A percentile compares a stretch with the other conserved stretches of the same genome.
phyloP scores from a whole-genome alignment of 108 stramenopile genomes.

The Asterionellopsis glacialis region DNA sequence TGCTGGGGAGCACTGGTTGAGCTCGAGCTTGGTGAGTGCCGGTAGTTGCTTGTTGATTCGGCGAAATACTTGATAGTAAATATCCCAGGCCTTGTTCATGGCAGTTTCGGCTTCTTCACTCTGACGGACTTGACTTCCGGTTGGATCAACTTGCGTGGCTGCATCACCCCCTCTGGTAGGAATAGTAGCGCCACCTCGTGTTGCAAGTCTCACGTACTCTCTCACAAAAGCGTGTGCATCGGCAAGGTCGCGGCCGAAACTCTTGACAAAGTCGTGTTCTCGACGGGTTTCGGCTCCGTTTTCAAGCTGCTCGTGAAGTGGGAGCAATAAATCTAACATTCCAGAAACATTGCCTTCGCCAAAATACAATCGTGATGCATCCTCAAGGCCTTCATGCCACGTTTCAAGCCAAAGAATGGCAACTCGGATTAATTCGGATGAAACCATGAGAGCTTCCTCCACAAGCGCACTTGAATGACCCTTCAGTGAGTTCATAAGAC shows the following conservation, averaged over 20 bases:
- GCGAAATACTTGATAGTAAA: slow-evolving; percentile 95
- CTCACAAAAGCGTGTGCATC: slow-evolving; percentile 73
- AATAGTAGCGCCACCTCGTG: slow-evolving; percentile 50
- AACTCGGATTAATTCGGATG: slow-evolving; percentile 96
- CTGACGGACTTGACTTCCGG: slow-evolving; percentile 32
- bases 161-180: slow-evolving; percentile 51
- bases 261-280: slow-evolving; percentile 79
- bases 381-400: slow-evolving; percentile 98
- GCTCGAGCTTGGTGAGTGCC: slow-evolving; percentile 80
- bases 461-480: slow-evolving; percentile 84
- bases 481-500: slow-evolving; percentile 81
- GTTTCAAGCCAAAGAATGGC: slow-evolving; percentile 98
- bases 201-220: slow-evolving; percentile 54
- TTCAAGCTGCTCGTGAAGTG: slow-evolving; percentile 82
- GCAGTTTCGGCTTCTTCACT: slow-evolving; percentile 83
- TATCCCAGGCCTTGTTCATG: slow-evolving; percentile 94
- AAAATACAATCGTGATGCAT: slow-evolving; percentile 88
- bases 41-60: slow-evolving; percentile 93
- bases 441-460: slow-evolving; percentile 93
- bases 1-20: slow-evolving; percentile 87
- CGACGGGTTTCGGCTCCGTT: slow-evolving; percentile 68
- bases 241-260: slow-evolving; percentile 72
- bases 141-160: slow-evolving; percentile 22
- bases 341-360: slow-evolving; percentile 92
- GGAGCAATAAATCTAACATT: slow-evolving; percentile 85